Evolutionary conservation across 1,284 basidiomycete genomes (phyloP), one percentile per base, ranked within the genome.

Genomic region (Afroboletus lepidellus): DNA sequence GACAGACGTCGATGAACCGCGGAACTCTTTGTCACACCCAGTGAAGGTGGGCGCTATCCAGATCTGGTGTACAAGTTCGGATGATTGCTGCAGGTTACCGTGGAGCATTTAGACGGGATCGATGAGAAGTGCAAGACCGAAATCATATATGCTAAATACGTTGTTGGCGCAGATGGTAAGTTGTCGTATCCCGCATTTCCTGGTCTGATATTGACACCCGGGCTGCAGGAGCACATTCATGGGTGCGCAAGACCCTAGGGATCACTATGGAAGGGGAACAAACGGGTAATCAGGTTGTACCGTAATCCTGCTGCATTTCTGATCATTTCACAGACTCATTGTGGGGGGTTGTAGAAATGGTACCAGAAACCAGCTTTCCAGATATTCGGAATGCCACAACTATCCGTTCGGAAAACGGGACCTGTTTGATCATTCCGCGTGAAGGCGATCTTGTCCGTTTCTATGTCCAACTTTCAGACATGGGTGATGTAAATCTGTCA

Each of bases 321-420:
- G 21, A 46, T 45, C n/a, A 37, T 45, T 21, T 25, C 18, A 12
- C 53, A 72, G 83, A 91, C 52, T 85, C 79, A 55, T 77, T 90
- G 29, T 92, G 89, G 90, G 90, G 89, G 18, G 90, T 91, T 8
- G 70, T 90, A 18, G 87, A 91, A 67, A 75, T 85, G 51, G 61
- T 82, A n/a, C 85, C 85, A 1, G 76, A 81, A 20, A 90, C 88
- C 13, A 75, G 92, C 65, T 90, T 93, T 64, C 91, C 92, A 0
- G 91, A 94, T 67, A 84, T 90, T 56, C 83, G 91, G 23, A 87
- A 84, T 57, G 76, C 75, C 56, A 77, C 77, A 42, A 85, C 60
- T 4, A 72, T 82, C 21, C 87, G 87, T 66, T 87, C 84, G 0
- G 75, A 76, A 43, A 75, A 77, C 45, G 81, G 83, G 3, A 79